These are phyloP conservation scores for Flaveria bidentis DNA, from an alignment of 129 eudicot genomes.

Conservation along the genomic window DNA sequence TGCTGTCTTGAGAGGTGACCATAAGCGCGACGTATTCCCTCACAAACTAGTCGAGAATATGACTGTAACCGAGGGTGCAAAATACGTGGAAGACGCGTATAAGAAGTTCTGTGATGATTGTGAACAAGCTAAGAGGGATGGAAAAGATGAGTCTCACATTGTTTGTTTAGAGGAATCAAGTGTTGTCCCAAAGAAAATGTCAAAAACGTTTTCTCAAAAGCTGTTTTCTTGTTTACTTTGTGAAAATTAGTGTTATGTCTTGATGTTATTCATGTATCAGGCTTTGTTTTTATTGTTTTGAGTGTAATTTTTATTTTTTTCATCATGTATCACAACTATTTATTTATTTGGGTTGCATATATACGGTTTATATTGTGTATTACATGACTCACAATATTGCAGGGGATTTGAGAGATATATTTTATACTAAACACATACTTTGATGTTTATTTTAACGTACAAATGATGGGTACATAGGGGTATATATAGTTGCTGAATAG, in stretches of 20 bases:
- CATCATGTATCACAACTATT: conserved; percentile 2
- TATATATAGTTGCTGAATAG: too few relatives aligned
- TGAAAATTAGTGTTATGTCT: conserved; percentile 23
- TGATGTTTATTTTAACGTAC: too few relatives aligned
- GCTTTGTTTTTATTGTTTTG: conserved; percentile 9
- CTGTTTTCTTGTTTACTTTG: conserved; percentile 59
- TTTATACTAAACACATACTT: too few relatives aligned
- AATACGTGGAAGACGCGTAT: conserved; percentile 50
- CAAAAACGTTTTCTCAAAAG: conserved; percentile 41
- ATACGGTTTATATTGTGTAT: too few relatives aligned
- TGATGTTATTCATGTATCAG: conserved; percentile 7
- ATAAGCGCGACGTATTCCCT: conserved; percentile 43
- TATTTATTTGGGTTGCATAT: neutral
- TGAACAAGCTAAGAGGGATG: conserved; percentile 41
- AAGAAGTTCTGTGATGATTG: conserved; percentile 60
- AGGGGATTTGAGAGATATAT: too few relatives aligned
- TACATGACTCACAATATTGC: too few relatives aligned
- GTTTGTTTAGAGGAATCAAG: conserved; percentile 34
- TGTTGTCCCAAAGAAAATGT: neutral
- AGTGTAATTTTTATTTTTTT: neutral
- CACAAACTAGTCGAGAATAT: conserved; percentile 60
- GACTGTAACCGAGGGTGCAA: conserved; percentile 59
- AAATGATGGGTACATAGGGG: too few relatives aligned
- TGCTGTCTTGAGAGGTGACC: conserved; percentile 66
- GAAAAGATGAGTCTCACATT: conserved; percentile 54